phyloP scores from a whole-genome alignment of 805 yeast species.

The Pichia kluyveri region DNA sequence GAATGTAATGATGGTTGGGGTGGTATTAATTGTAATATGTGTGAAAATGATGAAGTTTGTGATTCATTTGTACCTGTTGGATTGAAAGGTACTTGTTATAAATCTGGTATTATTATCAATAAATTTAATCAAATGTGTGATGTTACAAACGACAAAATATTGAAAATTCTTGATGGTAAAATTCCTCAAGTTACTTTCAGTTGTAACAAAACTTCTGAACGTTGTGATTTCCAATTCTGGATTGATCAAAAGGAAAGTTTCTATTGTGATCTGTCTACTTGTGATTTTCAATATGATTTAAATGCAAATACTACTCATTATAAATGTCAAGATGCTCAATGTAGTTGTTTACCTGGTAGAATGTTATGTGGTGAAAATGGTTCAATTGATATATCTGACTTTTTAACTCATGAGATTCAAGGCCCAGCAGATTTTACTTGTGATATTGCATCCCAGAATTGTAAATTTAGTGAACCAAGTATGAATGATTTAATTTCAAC shows the following conservation, averaged over 20 bases:
- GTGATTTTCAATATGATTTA: conserved; percentile 61
- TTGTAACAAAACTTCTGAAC: conserved; percentile 57
- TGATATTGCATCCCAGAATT: conserved; percentile 49
- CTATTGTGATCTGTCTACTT: conserved; percentile 73
- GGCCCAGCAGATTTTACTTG: conserved; percentile 95
- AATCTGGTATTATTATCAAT: conserved; percentile 74
- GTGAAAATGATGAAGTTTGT: conserved; percentile 66
- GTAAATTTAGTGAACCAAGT: conserved; percentile 87
- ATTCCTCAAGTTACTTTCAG: conserved; percentile 89
- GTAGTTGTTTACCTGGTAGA: conserved; percentile 85
- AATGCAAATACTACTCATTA: conserved; percentile 61
- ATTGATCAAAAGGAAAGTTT: conserved; percentile 84
- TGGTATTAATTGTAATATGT: conserved; percentile 90
- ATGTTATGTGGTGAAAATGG: conserved; percentile 94
- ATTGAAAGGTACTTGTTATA: conserved; percentile 79
- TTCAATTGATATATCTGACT: conserved; percentile 89
- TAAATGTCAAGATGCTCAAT: conserved; percentile 66
- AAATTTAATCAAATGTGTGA: conserved; percentile 86
- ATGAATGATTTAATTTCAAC: conserved; percentile 87
- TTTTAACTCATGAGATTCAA: conserved; percentile 74
- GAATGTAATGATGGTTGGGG: conserved; percentile 81
- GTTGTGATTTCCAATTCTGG: conserved; percentile 94
- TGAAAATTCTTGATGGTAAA: conserved; percentile 69
- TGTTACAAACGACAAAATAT: conserved; percentile 82
- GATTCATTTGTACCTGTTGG: conserved; percentile 81